Conservation (phyloP, 2,329 filamentous ascomycete genomes). For the Fusarium oxysporum region DNA sequence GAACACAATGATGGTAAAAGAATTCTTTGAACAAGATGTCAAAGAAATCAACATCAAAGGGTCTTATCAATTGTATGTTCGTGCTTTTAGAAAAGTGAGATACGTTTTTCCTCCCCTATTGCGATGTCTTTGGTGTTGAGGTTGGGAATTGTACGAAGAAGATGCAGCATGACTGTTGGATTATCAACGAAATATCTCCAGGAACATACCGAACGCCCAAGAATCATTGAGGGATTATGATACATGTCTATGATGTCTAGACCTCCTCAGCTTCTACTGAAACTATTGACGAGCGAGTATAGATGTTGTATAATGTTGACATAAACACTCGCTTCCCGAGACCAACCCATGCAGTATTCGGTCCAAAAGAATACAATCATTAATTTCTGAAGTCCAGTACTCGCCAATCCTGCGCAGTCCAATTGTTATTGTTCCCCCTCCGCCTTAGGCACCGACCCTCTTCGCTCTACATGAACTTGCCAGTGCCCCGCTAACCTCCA, state of each 20-base stretch:
- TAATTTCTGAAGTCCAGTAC: rapidly evolving
- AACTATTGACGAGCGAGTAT: background rate
- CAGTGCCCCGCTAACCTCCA: background rate
- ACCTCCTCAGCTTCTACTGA: rapidly evolving
- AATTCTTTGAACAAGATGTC: too few species aligned
- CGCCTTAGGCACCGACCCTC: background rate
- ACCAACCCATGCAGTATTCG: too few species aligned
- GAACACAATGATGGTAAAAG: background rate
- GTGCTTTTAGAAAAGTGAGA: background rate
- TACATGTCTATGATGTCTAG: background rate
- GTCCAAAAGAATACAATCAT: background rate
- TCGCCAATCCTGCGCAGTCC: background rate
- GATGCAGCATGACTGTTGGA: background rate
- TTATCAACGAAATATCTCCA: background rate
- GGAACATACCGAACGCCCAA: background rate
- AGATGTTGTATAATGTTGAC: background rate
- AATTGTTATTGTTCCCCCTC: background rate
- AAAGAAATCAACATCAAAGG: rapidly evolving
- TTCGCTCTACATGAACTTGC: background rate
- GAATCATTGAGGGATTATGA: rapidly evolving
- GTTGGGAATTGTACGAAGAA: background rate
- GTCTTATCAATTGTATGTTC: rapidly evolving
- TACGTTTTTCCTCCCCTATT: background rate
- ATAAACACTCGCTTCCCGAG: background rate
- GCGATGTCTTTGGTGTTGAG: too few species aligned